phyloP scores from a whole-genome alignment of 805 yeast genomes.

The Starmerella bombicola region DNA sequence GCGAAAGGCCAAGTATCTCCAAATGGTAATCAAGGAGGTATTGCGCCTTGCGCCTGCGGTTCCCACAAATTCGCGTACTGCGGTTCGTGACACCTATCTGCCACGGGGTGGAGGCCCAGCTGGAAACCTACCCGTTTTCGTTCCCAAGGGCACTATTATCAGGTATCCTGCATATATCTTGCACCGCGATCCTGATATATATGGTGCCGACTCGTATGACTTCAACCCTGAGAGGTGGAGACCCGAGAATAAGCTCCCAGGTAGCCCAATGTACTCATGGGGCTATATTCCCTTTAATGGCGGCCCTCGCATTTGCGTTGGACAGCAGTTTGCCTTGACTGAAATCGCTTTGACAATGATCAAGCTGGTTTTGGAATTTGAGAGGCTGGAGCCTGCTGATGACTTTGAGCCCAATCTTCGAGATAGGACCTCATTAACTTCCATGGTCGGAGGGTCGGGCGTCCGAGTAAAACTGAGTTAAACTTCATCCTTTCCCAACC shows the following conservation, averaged over 20 bases:
- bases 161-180: constrained; percentile 32
- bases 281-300: constrained; percentile 39
- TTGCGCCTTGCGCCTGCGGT: constrained; percentile 39
- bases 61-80: constrained; percentile 35
- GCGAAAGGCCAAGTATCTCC: constrained; percentile 35
- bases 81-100: constrained; percentile 34
- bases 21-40: constrained; percentile 34
- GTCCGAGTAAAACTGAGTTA: constrained; percentile 1
- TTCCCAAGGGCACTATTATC: constrained; percentile 33
- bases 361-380: constrained; percentile 30
- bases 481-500: too few species aligned
- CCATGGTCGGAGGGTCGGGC: constrained; percentile 3
- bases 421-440: neutral
- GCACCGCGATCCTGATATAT: constrained; percentile 31
- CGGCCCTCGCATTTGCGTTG: constrained; percentile 40
- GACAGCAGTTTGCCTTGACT: constrained; percentile 41
- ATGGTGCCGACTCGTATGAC: constrained; percentile 33
- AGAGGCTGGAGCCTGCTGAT: constrained; percentile 5
- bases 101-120: constrained; percentile 42
- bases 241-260: constrained; percentile 7
- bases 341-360: constrained; percentile 35
- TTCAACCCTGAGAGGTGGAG: constrained; percentile 41
- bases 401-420: constrained; percentile 2
- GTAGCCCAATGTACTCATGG: constrained; percentile 32
- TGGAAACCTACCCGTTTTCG: constrained; percentile 29